Evolutionary conservation across 2,329 filamentous ascomycete genomes (phyloP), one percentile per base, ranked within the genome.

Genomic region (Monosporascus sp.): DNA sequence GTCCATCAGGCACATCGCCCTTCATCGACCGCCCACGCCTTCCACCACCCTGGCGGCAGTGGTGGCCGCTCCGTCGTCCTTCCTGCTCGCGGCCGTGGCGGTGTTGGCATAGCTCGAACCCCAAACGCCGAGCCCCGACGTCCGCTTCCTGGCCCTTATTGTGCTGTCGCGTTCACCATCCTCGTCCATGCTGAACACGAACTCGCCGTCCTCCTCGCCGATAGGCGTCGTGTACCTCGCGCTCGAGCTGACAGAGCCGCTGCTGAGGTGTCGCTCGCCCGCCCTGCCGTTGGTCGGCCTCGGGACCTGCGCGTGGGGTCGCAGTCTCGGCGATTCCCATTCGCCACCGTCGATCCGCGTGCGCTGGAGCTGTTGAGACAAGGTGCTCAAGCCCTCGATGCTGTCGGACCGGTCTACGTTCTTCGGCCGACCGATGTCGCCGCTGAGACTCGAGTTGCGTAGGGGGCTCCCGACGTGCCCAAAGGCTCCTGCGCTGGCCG

Each of bases 111-210:
- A 73, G 60, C 62, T 69, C 52, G 68, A 65, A 17, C 66, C 61
- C 62, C 66, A 70, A 22, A 59, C 48, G 22, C 58, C 63, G 54
- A 69, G 74, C 5, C 74, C 75, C 2, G 79, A 79, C 2, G 68
- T 72, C 52, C 79, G 76, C 68, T 81, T 82, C 50, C 76, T 70
- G 9, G 74, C 72, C 43, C 74, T 71, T 52, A 72, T 69, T 19
- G 73, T 71, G 11, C 69, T 69, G 38, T 77, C 71, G 22, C 77
- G 71, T 34, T 84, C 81, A 22, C 81, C 80, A 26, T 82, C 81
- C 52, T 84, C 81, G 59, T 86, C 83, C 83, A 86, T 86, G 63
- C 74, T 81, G 65, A 86, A 86, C 16, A 86, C 80, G 59, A 86
- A 85, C 26, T 82, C 78, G 4, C 80, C 75, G 52, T 86, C 82